Evolutionary conservation across 306 rosid genomes (phyloP).

Genomic region (Crotalaria pallida): DNA sequence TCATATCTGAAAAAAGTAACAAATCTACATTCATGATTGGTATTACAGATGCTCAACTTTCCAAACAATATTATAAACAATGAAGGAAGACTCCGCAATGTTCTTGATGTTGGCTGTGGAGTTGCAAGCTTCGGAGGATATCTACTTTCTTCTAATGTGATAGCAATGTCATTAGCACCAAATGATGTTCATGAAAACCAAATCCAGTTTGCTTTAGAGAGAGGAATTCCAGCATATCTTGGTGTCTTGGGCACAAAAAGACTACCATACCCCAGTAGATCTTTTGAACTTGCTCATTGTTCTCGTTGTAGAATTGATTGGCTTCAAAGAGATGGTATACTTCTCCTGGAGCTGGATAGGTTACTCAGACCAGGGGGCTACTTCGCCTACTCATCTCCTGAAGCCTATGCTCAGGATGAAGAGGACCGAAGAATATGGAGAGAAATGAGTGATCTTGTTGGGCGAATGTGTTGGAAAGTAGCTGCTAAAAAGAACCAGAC

Average conservation of each 20-base stretch:
- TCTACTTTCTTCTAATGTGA: slow-evolving; percentile 70
- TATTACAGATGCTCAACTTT: slow-evolving; percentile 81
- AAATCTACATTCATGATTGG: slow-evolving; percentile 20
- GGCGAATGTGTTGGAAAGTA: slow-evolving; percentile 80
- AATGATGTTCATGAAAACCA: slow-evolving; percentile 96
- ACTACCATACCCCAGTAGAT: slow-evolving; percentile 92
- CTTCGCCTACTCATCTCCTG: slow-evolving; percentile 91
- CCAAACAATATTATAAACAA: slow-evolving; percentile 67
- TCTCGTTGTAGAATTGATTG: slow-evolving; percentile 96
- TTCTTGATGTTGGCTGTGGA: slow-evolving; percentile 90
- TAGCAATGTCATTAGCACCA: slow-evolving; percentile 88
- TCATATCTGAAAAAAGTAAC: not conserved
- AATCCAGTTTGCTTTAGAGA: slow-evolving; percentile 90
- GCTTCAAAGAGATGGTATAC: slow-evolving; percentile 91
- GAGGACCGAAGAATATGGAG: slow-evolving; percentile 83
- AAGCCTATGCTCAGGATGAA: slow-evolving; percentile 98
- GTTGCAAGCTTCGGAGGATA: slow-evolving; percentile 94
- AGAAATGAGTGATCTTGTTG: slow-evolving; percentile 77
- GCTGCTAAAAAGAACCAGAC: slow-evolving; percentile 87
- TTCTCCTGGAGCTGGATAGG: slow-evolving; percentile 95
- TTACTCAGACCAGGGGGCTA: slow-evolving; percentile 88
- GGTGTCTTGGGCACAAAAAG: slow-evolving; percentile 93
- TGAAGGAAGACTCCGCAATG: slow-evolving; percentile 65
- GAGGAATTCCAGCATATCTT: slow-evolving; percentile 92
- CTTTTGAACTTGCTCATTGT: slow-evolving; percentile 95